Evolutionary conservation across 148 eudicot genomes (phyloP).

Genomic region (Rhododendron molle): DNA sequence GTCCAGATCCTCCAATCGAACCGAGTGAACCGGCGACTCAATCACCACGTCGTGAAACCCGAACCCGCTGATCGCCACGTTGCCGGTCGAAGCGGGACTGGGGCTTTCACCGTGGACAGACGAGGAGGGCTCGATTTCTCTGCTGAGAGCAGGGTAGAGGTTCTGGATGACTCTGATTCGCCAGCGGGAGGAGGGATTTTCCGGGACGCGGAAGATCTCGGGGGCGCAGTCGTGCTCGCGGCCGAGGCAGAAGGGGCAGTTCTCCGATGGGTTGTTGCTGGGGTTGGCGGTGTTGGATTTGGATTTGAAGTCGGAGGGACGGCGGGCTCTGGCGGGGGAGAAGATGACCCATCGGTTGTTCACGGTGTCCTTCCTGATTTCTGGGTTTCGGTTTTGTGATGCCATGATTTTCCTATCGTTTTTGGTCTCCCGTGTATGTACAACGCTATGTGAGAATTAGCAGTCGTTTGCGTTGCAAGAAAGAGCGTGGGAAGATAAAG

Average conservation of each 20-base stretch:
- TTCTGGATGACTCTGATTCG: conserved; percentile 72
- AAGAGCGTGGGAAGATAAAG: too few species aligned
- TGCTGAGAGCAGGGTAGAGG: conserved; percentile 79
- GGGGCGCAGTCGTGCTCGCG: conserved; percentile 91
- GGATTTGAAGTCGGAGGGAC: conserved; percentile 93
- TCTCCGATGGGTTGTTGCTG: conserved; percentile 15
- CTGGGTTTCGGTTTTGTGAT: not conserved
- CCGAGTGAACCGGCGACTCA: conserved; percentile 69
- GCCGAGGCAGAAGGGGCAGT: conserved; percentile 86
- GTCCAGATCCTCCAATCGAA: conserved; percentile 61
- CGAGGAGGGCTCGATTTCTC: conserved; percentile 30
- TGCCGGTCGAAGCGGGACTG: not conserved
- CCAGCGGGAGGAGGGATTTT: conserved; percentile 51
- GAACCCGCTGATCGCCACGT: conserved; percentile 45
- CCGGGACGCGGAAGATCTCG: conserved; percentile 73
- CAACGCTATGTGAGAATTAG: too few species aligned
- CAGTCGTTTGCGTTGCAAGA: too few species aligned
- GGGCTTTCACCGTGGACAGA: not conserved
- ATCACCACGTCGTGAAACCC: conserved; percentile 95
- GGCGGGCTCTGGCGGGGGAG: conserved; percentile 84
- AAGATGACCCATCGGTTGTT: conserved; percentile 76
- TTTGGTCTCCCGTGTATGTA: not conserved
- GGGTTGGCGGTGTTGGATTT: conserved; percentile 47
- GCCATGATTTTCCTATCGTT: not conserved
- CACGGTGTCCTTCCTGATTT: conserved; percentile 57